phyloP scores from a whole-genome alignment of 192 early-diverging fungal species.

The Funneliformis geosporum region DNA sequence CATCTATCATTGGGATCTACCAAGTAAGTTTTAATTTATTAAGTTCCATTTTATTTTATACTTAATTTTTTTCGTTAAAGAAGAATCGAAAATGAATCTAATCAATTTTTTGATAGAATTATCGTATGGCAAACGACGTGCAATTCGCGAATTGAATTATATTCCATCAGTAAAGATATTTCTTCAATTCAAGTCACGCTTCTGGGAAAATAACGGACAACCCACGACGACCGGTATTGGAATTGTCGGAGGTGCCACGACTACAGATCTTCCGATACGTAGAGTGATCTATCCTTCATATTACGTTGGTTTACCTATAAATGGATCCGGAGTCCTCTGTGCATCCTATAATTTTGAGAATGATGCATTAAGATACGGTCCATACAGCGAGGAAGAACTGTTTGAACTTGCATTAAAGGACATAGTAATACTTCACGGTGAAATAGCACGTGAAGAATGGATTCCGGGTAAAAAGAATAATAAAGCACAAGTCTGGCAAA shows the following conservation, averaged over 20 bases:
- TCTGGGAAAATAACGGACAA: conserved; percentile 32
- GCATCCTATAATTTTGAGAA: conserved; percentile 32
- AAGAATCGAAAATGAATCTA: too few species aligned
- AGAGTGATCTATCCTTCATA: conserved; percentile 31
- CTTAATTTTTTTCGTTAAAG: too few species aligned
- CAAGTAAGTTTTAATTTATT: conserved; percentile 1
- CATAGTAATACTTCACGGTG: conserved; percentile 34
- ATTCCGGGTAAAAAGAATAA: conserved; percentile 22
- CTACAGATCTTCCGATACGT: conserved; percentile 30
- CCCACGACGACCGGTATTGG: background rate
- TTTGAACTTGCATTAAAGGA: conserved; percentile 35
- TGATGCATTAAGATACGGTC: conserved; percentile 9
- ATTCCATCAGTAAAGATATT: conserved; percentile 29
- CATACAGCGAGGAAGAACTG: conserved; percentile 34
- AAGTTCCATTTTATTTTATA: too few species aligned
- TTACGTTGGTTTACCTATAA: conserved; percentile 21
- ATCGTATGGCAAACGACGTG: conserved; percentile 20
- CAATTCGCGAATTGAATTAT: conserved; percentile 31
- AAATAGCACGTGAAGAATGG: conserved; percentile 31
- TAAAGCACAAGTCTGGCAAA: conserved; percentile 27
- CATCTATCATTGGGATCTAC: conserved; percentile 40
- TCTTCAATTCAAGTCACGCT: conserved; percentile 35
- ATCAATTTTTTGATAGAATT: background rate
- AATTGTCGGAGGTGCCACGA: conserved; percentile 32
- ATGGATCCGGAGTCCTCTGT: conserved; percentile 33